Evolutionary conservation across 352 stramenopile species (phyloP).

Genomic region (Globisporangium lucens): DNA sequence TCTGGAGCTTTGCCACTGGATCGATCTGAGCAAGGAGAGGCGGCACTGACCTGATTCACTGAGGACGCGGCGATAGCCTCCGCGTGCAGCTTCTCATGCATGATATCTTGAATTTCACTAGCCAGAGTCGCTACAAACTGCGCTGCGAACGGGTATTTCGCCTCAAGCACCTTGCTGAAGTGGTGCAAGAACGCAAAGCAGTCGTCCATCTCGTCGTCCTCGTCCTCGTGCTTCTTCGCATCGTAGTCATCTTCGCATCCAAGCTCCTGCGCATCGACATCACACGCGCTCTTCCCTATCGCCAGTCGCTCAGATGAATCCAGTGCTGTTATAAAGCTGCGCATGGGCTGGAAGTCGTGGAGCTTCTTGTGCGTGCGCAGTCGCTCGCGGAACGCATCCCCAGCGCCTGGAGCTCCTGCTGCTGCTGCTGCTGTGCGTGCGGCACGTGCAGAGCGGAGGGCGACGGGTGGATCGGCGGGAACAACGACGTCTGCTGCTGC

Average conservation of each 20-base stretch:
- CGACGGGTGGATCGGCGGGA: slow-evolving; percentile 18
- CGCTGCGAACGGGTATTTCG: slow-evolving; percentile 15
- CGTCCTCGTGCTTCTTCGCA: neutral
- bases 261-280: neutral
- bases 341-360: slow-evolving; percentile 15
- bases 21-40: neutral
- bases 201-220: slow-evolving; percentile 14
- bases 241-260: neutral
- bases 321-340: neutral
- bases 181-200: slow-evolving; percentile 13
- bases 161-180: slow-evolving; percentile 2
- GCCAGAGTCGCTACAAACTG: slow-evolving; percentile 23
- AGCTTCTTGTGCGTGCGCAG: slow-evolving; percentile 19
- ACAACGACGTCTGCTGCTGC: neutral
- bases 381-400: slow-evolving; percentile 20
- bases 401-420: slow-evolving; percentile 19
- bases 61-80: slow-evolving; percentile 10
- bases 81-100: slow-evolving; percentile 21
- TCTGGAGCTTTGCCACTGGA: neutral
- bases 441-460: neutral
- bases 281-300: neutral
- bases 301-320: neutral
- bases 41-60: neutral
- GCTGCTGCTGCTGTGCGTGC: slow-evolving; percentile 14
- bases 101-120: slow-evolving; percentile 11